Evolutionary conservation across 2,329 filamentous ascomycete genomes (phyloP).

Genomic region (Colletotrichum salicis): DNA sequence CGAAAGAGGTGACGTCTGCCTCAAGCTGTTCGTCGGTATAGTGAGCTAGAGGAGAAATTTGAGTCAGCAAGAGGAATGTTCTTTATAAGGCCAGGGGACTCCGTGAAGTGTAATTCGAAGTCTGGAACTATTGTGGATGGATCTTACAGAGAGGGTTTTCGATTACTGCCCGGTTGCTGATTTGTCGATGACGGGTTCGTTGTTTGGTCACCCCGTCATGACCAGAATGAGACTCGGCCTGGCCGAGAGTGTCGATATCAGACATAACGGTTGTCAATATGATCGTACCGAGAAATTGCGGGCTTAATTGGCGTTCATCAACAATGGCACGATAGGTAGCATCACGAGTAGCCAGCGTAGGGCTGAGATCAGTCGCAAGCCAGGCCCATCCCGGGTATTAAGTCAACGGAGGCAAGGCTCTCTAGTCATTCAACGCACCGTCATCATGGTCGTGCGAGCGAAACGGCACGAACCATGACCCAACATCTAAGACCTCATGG

Average conservation of each 20-base stretch:
- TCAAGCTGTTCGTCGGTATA: constrained; percentile 51
- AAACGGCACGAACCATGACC: neutral
- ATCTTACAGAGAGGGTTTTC: constrained; percentile 48
- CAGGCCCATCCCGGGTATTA: neutral
- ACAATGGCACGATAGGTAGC: neutral
- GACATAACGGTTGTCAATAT: neutral
- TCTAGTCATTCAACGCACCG: constrained; percentile 8
- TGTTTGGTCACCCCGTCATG: constrained; percentile 37
- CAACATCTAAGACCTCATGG: neutral
- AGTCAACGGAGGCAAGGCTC: neutral
- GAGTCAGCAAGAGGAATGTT: neutral
- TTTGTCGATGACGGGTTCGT: constrained; percentile 42
- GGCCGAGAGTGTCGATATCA: constrained; percentile 16
- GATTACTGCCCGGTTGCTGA: constrained; percentile 48
- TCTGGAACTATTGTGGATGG: neutral
- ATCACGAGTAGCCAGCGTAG: neutral
- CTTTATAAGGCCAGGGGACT: neutral
- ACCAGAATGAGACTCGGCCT: constrained; percentile 31
- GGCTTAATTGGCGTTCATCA: neutral
- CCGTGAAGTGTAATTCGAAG: neutral
- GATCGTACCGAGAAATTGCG: neutral
- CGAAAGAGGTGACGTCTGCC: constrained; percentile 48
- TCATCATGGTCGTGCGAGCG: neutral
- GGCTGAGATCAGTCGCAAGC: constrained; percentile 2
- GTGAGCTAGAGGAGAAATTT: constrained; percentile 42